These are phyloP conservation scores for Russula sp. DNA, from an alignment of 768 basidiomycete genomes.

Conservation along the genomic window DNA sequence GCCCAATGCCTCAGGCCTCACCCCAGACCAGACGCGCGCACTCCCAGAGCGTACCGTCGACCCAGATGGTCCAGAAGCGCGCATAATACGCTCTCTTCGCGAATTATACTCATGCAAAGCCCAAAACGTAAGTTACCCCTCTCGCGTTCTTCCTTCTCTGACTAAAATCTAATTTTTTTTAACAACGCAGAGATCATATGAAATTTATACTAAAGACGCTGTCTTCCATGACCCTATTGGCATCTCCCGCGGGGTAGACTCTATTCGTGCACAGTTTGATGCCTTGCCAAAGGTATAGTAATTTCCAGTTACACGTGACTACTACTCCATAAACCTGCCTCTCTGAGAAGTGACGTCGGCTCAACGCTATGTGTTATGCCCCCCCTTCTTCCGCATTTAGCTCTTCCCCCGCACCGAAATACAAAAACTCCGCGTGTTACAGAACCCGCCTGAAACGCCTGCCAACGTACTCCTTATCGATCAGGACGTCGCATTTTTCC, in stretches of 20 bases:
- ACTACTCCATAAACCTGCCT: too few relatives aligned
- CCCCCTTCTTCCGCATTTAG: conserved; percentile 30
- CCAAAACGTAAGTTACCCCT: neutral
- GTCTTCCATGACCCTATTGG: conserved; percentile 47
- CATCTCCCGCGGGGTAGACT: conserved; percentile 41
- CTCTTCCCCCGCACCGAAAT: conserved; percentile 46
- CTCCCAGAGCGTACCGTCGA: conserved; percentile 41
- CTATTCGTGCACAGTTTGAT: conserved; percentile 46
- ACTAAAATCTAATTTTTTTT: neutral
- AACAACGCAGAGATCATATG: conserved; percentile 49
- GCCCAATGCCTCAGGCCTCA: conserved; percentile 43
- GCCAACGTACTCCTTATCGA: conserved; percentile 45
- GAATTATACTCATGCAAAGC: conserved; percentile 36
- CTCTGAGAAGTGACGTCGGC: neutral
- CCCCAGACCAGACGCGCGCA: conserved; percentile 40
- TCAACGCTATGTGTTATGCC: neutral
- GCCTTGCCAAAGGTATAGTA: conserved; percentile 42
- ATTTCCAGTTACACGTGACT: neutral
- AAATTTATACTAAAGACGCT: conserved; percentile 43
- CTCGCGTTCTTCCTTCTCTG: conserved; percentile 31
- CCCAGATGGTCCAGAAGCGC: conserved; percentile 32
- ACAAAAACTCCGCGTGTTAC: conserved; percentile 42
- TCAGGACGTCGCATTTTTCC: conserved; percentile 48
- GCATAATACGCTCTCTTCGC: conserved; percentile 43
- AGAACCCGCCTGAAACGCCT: conserved; percentile 42